Percentiles rank a stretch among this genome's conserved stretches.
Evolutionary conservation across 108 stramenopile genomes (phyloP).

Genomic region (Phaeodactylum tricornutum): DNA sequence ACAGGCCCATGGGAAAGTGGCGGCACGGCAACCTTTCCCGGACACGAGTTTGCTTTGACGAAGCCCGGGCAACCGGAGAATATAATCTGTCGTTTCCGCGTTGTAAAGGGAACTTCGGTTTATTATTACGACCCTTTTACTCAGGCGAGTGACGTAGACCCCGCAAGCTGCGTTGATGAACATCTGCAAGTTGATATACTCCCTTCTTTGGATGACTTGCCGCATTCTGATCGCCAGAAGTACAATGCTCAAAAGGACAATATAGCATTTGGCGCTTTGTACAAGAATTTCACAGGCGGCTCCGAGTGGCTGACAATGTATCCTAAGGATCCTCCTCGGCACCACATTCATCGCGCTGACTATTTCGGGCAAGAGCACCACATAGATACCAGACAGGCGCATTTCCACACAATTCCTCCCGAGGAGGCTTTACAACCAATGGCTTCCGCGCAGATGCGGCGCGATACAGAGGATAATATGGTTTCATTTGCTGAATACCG

Average conservation of each 20-base stretch:
- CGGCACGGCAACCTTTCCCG: constrained; percentile 38
- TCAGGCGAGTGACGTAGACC: constrained; percentile 5
- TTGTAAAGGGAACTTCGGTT: constrained; percentile 11
- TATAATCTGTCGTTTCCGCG: constrained; percentile 16
- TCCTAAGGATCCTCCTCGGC: constrained; percentile 20
- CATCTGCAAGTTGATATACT: background rate
- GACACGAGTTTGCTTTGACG: constrained; percentile 21
- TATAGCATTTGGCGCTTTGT: constrained; percentile 23
- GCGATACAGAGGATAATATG: constrained; percentile 11
- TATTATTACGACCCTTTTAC: constrained; percentile 35
- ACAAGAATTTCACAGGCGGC: constrained; percentile 38
- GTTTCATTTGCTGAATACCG: constrained; percentile 43
- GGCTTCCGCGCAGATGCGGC: constrained; percentile 13
- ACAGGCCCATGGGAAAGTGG: constrained; percentile 21
- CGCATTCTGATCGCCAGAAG: constrained; percentile 6
- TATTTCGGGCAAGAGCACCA: constrained; percentile 40
- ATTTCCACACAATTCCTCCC: constrained; percentile 40
- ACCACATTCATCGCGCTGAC: constrained; percentile 33
- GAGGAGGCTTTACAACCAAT: constrained; percentile 11
- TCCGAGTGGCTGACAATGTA: constrained; percentile 30
- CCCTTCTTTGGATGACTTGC: constrained; percentile 2
- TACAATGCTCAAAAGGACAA: constrained; percentile 24
- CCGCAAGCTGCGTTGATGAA: constrained; percentile 19
- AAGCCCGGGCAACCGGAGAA: constrained; percentile 10
- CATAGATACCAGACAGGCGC: constrained; percentile 42